phyloP scores from a whole-genome alignment of 345 rosid genomes.

The Syzygium jambos region DNA sequence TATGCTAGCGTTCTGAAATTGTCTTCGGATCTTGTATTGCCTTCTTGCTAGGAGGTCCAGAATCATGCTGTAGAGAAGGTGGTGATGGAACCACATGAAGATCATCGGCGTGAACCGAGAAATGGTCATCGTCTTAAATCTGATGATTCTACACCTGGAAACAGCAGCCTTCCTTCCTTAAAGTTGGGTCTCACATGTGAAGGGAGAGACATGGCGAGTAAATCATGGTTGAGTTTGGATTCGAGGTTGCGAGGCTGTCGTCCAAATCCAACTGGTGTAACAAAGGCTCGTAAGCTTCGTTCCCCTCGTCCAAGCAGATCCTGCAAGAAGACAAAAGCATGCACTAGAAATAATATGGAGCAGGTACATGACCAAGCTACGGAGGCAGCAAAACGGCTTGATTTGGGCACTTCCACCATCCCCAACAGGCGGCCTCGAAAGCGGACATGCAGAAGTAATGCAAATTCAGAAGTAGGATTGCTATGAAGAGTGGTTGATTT shows the following conservation, averaged over 20 bases:
- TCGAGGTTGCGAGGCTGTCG: conserved; percentile 18
- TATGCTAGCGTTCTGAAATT: background rate
- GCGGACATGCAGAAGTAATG: conserved; percentile 24
- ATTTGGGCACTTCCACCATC: conserved; percentile 9
- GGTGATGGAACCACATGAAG: conserved; percentile 15
- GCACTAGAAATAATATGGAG: conserved; percentile 13
- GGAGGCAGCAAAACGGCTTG: conserved; percentile 30
- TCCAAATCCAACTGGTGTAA: conserved; percentile 7
- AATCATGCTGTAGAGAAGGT: conserved; percentile 15
- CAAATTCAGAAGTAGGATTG: conserved; percentile 17
- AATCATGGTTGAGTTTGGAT: conserved; percentile 80
- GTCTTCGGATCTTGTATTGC: background rate
- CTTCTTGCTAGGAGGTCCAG: conserved; percentile 24
- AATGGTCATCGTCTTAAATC: background rate
- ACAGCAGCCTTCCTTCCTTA: conserved; percentile 14
- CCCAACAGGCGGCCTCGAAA: conserved; percentile 44
- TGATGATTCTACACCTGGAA: conserved; percentile 3
- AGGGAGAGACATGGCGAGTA: conserved; percentile 32
- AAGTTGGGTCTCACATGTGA: conserved; percentile 20
- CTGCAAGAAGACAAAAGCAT: conserved; percentile 24
- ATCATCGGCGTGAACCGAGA: conserved; percentile 9
- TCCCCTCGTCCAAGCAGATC: conserved; percentile 30
- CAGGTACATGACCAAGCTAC: conserved; percentile 16
- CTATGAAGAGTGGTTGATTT: conserved; percentile 7
- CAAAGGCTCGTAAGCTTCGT: conserved; percentile 1